These are phyloP conservation scores for Allium cepa DNA, from an alignment of 106 monocot species.

Conservation along the genomic window DNA sequence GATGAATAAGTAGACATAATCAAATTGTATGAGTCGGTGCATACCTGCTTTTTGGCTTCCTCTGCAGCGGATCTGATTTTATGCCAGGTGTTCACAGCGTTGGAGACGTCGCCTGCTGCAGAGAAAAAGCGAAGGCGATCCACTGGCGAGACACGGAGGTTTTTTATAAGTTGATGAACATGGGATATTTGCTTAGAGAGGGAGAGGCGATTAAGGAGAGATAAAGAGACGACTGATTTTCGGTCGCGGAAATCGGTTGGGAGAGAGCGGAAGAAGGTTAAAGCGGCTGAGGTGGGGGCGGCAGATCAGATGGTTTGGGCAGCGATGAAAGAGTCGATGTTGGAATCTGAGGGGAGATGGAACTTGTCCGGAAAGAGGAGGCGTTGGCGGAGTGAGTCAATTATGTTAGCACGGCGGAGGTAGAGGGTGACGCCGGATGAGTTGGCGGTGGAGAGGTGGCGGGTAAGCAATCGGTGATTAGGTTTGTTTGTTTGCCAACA, in stretches of 20 bases:
- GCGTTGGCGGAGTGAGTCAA: conserved; percentile 74
- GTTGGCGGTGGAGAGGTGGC: conserved; percentile 7
- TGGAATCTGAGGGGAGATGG: conserved; percentile 16
- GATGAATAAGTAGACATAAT: conserved; percentile 47
- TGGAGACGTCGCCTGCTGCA: conserved; percentile 41
- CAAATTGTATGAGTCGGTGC: conserved; percentile 76
- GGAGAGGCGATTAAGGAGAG: conserved; percentile 47
- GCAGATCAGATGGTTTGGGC: conserved; percentile 25
- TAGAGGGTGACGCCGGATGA: conserved; percentile 36
- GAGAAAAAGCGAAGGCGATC: conserved; percentile 59
- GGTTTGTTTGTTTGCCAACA: neutral
- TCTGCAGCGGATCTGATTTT: conserved; percentile 1
- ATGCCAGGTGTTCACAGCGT: conserved; percentile 30
- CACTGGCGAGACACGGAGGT: conserved; percentile 28
- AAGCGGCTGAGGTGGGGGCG: conserved; percentile 42
- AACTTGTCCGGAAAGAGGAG: conserved; percentile 27
- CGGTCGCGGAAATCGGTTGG: conserved; percentile 10
- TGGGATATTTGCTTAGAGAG: conserved; percentile 33
- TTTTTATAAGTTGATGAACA: conserved; percentile 33
- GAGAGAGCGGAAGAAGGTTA: conserved; percentile 10
- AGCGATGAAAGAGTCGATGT: conserved; percentile 52
- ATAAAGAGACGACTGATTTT: conserved; percentile 9
- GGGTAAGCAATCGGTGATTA: conserved; percentile 1
- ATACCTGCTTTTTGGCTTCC: conserved; percentile 27
- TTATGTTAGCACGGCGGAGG: conserved; percentile 68